Conservation (phyloP, 345 rosid genomes). For the Melaleuca alternifolia region DNA sequence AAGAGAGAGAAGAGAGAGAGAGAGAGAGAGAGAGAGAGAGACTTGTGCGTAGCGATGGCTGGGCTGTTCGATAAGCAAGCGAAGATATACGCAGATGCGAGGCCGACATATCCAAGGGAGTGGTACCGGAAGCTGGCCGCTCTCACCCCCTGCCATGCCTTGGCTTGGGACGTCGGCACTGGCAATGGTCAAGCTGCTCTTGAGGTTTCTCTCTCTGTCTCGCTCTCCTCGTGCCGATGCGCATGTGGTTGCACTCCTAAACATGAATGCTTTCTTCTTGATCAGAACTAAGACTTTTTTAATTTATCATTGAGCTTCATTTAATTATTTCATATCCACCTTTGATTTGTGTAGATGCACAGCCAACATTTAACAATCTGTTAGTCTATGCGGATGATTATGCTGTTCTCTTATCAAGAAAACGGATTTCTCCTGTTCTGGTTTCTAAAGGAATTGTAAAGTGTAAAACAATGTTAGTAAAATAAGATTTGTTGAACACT, state of each 20-base stretch:
- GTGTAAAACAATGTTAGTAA: too few relatives aligned
- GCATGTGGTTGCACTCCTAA: not conserved
- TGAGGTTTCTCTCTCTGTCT: slow-evolving; percentile 16
- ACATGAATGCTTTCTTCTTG: not conserved
- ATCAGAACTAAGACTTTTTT: not conserved
- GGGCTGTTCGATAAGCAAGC: slow-evolving; percentile 54
- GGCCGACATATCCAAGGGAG: slow-evolving; percentile 47
- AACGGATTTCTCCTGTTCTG: not conserved
- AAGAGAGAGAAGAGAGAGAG: too few relatives aligned
- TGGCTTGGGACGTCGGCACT: slow-evolving; percentile 68
- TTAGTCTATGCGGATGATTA: not conserved
- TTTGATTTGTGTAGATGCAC: not conserved
- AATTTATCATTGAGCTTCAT: not conserved
- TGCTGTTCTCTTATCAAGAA: not conserved
- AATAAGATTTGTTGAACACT: too few relatives aligned
- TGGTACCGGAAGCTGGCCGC: slow-evolving; percentile 49
- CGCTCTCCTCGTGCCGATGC: not conserved
- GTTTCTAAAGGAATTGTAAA: too few relatives aligned
- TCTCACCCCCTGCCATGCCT: slow-evolving; percentile 25
- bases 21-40: not conserved
- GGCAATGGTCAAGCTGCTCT: slow-evolving; percentile 72
- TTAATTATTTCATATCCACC: not conserved
- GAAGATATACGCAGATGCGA: slow-evolving; percentile 32
- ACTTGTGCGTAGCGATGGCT: slow-evolving; percentile 22
- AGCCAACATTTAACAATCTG: not conserved